A percentile compares a stretch with the other conserved stretches of the same genome.
Conservation (phyloP, 805 yeast species). For the Kazachstania taianensis region DNA sequence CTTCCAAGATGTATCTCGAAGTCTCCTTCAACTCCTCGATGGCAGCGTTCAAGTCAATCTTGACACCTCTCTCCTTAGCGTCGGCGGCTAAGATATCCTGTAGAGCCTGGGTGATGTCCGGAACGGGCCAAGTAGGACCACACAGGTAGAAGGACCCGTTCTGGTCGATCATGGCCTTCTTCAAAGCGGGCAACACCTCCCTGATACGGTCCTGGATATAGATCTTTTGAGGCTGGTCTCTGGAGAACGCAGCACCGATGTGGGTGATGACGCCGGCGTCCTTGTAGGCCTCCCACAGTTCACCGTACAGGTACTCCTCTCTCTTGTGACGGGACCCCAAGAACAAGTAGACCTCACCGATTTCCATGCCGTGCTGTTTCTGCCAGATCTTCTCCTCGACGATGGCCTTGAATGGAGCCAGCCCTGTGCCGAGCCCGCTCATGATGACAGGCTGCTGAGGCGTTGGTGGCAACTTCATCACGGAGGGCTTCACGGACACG, state of each 20-base stretch:
- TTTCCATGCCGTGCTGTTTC: constrained; percentile 73
- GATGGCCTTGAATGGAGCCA: constrained; percentile 97
- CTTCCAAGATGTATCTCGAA: constrained; percentile 88
- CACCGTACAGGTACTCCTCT: constrained; percentile 94
- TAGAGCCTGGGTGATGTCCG: constrained; percentile 85
- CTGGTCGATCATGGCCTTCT: constrained; percentile 66
- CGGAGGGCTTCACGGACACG: constrained; percentile 92
- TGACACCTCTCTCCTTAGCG: constrained; percentile 55
- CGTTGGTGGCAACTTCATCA: constrained; percentile 87
- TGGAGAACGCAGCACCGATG: constrained; percentile 94
- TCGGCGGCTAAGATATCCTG: constrained; percentile 69
- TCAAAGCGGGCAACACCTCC: constrained; percentile 60
- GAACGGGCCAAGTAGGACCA: constrained; percentile 99
- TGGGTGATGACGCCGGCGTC: constrained; percentile 88
- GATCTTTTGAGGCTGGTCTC: constrained; percentile 92
- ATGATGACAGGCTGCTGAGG: constrained; percentile 85
- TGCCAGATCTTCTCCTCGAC: constrained; percentile 94
- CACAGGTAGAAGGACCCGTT: constrained; percentile 89
- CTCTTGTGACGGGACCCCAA: constrained; percentile 92
- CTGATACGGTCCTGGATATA: constrained; percentile 91
- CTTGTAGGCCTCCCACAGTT: constrained; percentile 92
- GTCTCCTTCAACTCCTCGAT: constrained; percentile 91
- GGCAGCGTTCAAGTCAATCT: constrained; percentile 62
- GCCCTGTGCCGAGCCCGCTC: constrained; percentile 97
- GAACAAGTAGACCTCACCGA: constrained; percentile 81